Base-by-base conservation (phyloP, 306 rosid genomes). In the Cajanus cajan region DNA sequence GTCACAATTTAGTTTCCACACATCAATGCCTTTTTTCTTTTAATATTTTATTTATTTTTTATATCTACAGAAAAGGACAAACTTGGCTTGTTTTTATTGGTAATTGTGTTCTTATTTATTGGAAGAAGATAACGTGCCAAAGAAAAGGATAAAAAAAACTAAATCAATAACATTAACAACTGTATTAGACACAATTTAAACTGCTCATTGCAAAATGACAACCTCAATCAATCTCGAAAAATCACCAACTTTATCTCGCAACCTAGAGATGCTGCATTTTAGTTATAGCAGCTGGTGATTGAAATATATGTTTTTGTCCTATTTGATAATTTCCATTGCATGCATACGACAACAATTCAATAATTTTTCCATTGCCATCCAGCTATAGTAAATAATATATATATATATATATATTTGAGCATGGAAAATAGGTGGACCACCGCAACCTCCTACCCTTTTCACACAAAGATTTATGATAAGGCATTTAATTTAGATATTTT, bases 341-440 rank as follows among this genome's bases (percentile, higher is more conserved):
- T 73, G 68, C 55, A 82, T 78, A 82, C 69, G 83, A 88, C 87
- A 83, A 82, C 55, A 62, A 4, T 43, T 67, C 77, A 78, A 79
- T 76, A 55, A 76, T 39, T 82, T 82, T 59, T 15, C 11, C 36
- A 13, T 54, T 43, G 43, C 31, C 31, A 13, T 44, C 63, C 24
- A 63, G 16, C 51, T 39, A 37, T 39, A 54, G 52, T 69, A 65
- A 16, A 19, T 11, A 73, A 67, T 74, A 24, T 21, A 52, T 48
- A 77, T 74, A 24, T 21, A 52, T 48, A 77, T 36, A 21, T 22
- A 22, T 28, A 14, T 40, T 18, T 44, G 16, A 44, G 39, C 43
- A 43, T 74, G 69, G 80, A 64, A 71, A 57, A 78, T 14, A 9
- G 59, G 19, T 81, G 55, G 24, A 68, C 37, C 75, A 73, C 44